Evolutionary conservation across 2,329 filamentous ascomycete genomes (phyloP), one percentile per base, ranked within the genome.

Genomic region (Xylariaceae sp.): DNA sequence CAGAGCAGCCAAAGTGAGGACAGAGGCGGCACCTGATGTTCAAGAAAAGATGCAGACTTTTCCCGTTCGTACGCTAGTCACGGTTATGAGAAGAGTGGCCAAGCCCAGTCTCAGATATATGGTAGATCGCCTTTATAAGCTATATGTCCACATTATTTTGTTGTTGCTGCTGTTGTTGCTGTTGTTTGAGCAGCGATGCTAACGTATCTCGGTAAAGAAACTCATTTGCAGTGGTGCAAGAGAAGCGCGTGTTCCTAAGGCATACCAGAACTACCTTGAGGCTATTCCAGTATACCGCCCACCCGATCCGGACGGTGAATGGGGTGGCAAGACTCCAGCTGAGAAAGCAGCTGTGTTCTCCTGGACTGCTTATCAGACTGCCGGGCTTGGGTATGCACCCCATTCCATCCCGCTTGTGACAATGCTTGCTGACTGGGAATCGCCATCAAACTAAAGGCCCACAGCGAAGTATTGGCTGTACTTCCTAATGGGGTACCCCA

Each of bases 391-490:
- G 68, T 68, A 48, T 58, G 50, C 41, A 7, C 13, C 10, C 6
- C 9, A 7, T 18, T 49, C 18, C 2, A n/a, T 14, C 52, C 45
- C 38, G 54, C 36, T 17, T 36, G 41, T 28, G 22, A 19, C n/a
- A 19, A 19, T 34, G 18, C 38, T 1, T 19, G 12, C 10, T 36
- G 34, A 34, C 16, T 6, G 10, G n/a, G 31, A 22, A n/a, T 44
- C 11, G n/a, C 40, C 7, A n/a, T 46, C 5, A 14, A 12, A 19
- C 31, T 11, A 17, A 17, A 59, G 52, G n/a, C 53, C 67, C 3
- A 67, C 66, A 2, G 64, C 67, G 5, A 71, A 71, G 51, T 70
- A 68, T 43, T 71, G 69, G 67, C 57, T 71, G 1, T 69, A 68
- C 46, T 71, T 71, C 34, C 44, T 55, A 2, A 42, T 56, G 22